Conservation (phyloP, 768 basidiomycete genomes). For the Rubroboletus satanas region DNA sequence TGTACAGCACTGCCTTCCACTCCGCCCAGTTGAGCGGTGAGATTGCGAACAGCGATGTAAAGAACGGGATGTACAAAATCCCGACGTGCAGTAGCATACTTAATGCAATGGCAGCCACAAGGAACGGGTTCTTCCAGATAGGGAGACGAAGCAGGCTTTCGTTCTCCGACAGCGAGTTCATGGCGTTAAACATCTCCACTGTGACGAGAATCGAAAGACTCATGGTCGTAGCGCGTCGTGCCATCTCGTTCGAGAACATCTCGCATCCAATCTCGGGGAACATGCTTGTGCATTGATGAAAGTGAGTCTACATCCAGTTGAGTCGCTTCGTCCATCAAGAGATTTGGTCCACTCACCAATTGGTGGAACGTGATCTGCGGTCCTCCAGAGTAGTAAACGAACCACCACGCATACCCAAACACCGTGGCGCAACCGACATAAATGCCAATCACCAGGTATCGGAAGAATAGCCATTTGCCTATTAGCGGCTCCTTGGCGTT, state of each 20-base stretch:
- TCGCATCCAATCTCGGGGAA: constrained; percentile 93
- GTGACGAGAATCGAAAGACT: constrained; percentile 94
- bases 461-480: constrained; percentile 91
- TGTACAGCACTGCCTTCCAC: constrained; percentile 88
- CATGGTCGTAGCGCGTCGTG: constrained; percentile 90
- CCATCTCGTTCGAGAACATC: constrained; percentile 90
- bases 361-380: constrained; percentile 94
- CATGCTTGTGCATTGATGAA: constrained; percentile 80
- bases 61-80: constrained; percentile 97
- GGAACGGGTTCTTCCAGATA: constrained; percentile 91
- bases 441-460: constrained; percentile 88
- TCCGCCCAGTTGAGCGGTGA: constrained; percentile 91
- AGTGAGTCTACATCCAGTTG: constrained; percentile 66
- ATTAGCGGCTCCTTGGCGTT: constrained; percentile 89
- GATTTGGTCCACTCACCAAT: constrained; percentile 56
- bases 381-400: constrained; percentile 83
- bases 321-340: constrained; percentile 1
- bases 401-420: constrained; percentile 99
- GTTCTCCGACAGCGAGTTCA: constrained; percentile 98
- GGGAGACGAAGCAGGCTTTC: constrained; percentile 87
- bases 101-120: constrained; percentile 82
- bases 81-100: constrained; percentile 93
- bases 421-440: constrained; percentile 97
- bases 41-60: constrained; percentile 87
- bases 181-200: constrained; percentile 96